phyloP scores from a whole-genome alignment of 2,329 filamentous ascomycete species.

The Penicillium expansum region DNA sequence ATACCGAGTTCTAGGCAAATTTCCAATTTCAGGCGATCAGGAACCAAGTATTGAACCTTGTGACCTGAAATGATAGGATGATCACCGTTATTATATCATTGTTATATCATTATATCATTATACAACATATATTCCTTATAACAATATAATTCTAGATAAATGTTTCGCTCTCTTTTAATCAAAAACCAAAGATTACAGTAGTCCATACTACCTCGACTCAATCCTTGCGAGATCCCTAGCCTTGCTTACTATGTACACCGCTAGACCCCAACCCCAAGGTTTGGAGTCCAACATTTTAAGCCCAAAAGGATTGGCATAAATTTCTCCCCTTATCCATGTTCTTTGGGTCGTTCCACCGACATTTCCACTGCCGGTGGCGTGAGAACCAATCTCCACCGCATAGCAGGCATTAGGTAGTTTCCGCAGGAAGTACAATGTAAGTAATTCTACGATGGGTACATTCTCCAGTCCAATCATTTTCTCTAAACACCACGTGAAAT shows the following conservation, averaged over 20 bases:
- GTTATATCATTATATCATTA: not conserved
- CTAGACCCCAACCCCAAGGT: not conserved
- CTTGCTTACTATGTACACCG: not conserved
- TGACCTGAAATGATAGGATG: not conserved
- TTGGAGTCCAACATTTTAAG: not conserved
- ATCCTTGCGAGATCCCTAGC: not conserved
- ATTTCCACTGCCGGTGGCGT: not conserved
- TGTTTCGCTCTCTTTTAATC: not conserved
- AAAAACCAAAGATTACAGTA: not conserved
- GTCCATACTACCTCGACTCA: no score
- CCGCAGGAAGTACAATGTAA: not conserved
- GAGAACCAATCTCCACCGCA: not conserved
- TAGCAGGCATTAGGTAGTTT: not conserved
- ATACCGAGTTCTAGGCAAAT: not conserved
- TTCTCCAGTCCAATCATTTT: not conserved
- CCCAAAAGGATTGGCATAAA: not conserved
- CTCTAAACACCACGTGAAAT: conserved; percentile 1
- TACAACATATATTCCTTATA: no score
- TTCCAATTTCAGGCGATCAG: not conserved
- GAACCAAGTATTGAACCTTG: not conserved
- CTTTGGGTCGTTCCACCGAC: not conserved
- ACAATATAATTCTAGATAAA: no score
- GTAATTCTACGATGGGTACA: not conserved
- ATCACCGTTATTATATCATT: not conserved
- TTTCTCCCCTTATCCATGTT: not conserved